Evolutionary conservation across 371 early-diverging fungal genomes (phyloP).

Genomic region (Cladochytrium tenue): DNA sequence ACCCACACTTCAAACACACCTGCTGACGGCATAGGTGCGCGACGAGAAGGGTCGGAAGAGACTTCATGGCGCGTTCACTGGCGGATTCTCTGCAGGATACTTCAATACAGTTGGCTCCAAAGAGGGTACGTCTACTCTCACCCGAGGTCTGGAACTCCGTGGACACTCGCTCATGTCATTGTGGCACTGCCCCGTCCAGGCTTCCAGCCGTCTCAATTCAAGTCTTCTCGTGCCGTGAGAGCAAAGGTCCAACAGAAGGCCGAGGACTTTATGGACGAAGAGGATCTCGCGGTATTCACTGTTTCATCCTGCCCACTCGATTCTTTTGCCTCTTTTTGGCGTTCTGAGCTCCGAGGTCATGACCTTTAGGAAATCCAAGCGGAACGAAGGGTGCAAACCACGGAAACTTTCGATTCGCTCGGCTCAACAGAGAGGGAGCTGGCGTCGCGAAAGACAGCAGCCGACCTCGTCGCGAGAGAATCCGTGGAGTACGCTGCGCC

Average conservation of each 20-base stretch:
- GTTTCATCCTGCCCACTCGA: background rate
- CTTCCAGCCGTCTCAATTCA: conserved; percentile 74
- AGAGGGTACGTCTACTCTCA: conserved; percentile 68
- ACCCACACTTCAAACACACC: background rate
- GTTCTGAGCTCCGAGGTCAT: background rate
- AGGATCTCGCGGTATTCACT: conserved; percentile 69
- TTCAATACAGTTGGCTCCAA: conserved; percentile 93
- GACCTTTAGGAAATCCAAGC: conserved; percentile 51
- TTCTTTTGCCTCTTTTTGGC: background rate
- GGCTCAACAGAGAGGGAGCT: conserved; percentile 69
- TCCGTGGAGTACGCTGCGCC: no score
- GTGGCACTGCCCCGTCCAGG: conserved; percentile 48
- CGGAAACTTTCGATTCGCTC: conserved; percentile 68
- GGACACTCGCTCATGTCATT: background rate
- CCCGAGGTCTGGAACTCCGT: background rate
- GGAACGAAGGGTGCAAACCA: conserved; percentile 36
- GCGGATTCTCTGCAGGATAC: conserved; percentile 93
- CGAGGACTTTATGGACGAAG: conserved; percentile 93
- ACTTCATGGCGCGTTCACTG: conserved; percentile 93
- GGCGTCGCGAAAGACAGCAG: conserved; percentile 48
- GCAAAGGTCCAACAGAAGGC: conserved; percentile 38
- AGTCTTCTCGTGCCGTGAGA: conserved; percentile 48
- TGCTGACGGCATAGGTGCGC: conserved; percentile 51
- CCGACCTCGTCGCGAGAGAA: conserved; percentile 46
- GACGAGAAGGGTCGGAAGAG: conserved; percentile 85